phyloP scores from a whole-genome alignment of 495 filamentous ascomycete species.

The Hyphodiscus hymeniophilus region DNA sequence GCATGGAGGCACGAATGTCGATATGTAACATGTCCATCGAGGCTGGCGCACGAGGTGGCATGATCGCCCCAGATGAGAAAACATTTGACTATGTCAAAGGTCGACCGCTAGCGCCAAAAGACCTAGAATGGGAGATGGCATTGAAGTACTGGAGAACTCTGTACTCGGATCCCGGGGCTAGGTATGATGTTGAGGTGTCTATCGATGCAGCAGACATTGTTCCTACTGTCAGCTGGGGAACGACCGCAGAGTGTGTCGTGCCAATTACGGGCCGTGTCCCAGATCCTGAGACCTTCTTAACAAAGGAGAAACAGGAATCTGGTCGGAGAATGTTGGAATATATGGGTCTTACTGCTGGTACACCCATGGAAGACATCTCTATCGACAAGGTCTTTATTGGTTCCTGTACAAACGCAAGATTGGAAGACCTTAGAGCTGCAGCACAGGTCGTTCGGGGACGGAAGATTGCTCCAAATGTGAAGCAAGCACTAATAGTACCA shows the following conservation, averaged over 20 bases:
- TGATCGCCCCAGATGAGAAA: conserved; percentile 90
- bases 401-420: conserved; percentile 94
- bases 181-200: conserved; percentile 78
- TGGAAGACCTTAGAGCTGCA: conserved; percentile 90
- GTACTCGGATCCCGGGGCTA: conserved; percentile 74
- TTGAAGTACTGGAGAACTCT: conserved; percentile 83
- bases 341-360: conserved; percentile 85
- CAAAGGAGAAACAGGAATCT: conserved; percentile 66
- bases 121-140: conserved; percentile 83
- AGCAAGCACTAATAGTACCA: conserved; percentile 91
- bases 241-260: conserved; percentile 90
- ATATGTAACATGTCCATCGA: conserved; percentile 99
- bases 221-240: conserved; percentile 95
- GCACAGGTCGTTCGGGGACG: conserved; percentile 77
- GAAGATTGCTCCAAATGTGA: conserved; percentile 79
- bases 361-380: conserved; percentile 78
- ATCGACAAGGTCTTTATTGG: conserved; percentile 98
- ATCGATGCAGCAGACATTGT: conserved; percentile 87
- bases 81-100: conserved; percentile 94
- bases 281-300: conserved; percentile 75
- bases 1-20: conserved; percentile 98
- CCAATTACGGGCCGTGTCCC: conserved; percentile 88
- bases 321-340: conserved; percentile 83
- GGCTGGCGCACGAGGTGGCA: conserved; percentile 87
- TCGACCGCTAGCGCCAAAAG: conserved; percentile 77